Evolutionary conservation across 345 rosid genomes (phyloP).

Genomic region (Pseudoturritis turrita): DNA sequence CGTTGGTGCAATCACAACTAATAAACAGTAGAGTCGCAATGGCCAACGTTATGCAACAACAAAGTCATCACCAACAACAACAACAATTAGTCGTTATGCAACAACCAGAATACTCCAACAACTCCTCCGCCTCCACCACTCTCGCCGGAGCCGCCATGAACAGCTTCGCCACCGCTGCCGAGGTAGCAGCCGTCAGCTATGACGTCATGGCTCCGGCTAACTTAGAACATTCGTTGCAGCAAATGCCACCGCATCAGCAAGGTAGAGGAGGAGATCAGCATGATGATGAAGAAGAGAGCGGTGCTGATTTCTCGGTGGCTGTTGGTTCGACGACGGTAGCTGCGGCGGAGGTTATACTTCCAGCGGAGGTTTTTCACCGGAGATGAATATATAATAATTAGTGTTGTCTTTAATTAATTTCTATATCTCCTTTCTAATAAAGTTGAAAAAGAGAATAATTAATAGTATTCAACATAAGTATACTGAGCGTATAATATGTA

Average conservation of each 20-base stretch:
- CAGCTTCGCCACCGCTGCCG: constrained; percentile 27
- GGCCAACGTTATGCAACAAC: constrained; percentile 66
- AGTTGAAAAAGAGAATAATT: not conserved
- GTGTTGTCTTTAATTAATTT: not conserved
- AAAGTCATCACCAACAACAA: constrained; percentile 27
- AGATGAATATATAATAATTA: constrained; percentile 22
- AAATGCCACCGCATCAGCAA: constrained; percentile 37
- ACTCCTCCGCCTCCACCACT: constrained; percentile 81
- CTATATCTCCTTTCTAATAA: not conserved
- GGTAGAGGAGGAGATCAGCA: constrained; percentile 41
- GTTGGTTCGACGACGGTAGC: constrained; percentile 19
- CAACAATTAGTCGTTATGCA: constrained; percentile 43
- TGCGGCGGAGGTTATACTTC: constrained; percentile 25
- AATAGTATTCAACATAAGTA: not conserved
- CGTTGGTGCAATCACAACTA: constrained; percentile 74
- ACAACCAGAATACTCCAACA: constrained; percentile 88
- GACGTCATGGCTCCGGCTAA: constrained; percentile 48
- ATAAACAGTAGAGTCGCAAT: constrained; percentile 67
- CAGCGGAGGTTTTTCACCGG: constrained; percentile 40
- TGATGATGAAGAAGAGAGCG: constrained; percentile 67
- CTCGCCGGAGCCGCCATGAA: constrained; percentile 52
- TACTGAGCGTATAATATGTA: too few species aligned
- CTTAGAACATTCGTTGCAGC: constrained; percentile 39
- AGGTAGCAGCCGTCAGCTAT: constrained; percentile 33
- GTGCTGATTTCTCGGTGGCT: constrained; percentile 36